Evolutionary conservation across 2,329 filamentous ascomycete genomes (phyloP).

Genomic region (Penicillium brevicompactum): DNA sequence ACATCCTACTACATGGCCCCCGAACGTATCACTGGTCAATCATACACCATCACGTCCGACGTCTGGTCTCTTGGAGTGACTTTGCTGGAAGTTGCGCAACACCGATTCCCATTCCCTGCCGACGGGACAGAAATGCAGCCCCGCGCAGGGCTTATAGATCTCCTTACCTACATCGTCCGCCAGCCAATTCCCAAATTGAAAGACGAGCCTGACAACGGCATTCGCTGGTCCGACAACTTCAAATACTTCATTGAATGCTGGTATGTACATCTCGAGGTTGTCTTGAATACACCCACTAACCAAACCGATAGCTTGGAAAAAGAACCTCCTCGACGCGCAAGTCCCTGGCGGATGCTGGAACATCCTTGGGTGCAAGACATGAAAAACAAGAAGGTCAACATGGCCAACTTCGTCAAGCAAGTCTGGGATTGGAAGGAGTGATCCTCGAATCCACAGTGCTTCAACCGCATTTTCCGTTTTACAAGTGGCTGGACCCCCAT

Average conservation of each 20-base stretch:
- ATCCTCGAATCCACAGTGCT: neutral
- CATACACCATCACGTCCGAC: slow-evolving; percentile 97
- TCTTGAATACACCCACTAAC: slow-evolving; percentile 14
- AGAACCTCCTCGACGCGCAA: slow-evolving; percentile 80
- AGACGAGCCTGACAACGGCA: slow-evolving; percentile 85
- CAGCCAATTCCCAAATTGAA: slow-evolving; percentile 95
- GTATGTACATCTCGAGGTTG: slow-evolving; percentile 52
- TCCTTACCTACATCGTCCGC: slow-evolving; percentile 95
- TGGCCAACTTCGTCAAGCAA: slow-evolving; percentile 88
- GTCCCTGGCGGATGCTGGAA: slow-evolving; percentile 97
- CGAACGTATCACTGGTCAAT: slow-evolving; percentile 95
- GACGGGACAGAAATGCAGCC: slow-evolving; percentile 96
- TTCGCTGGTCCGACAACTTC: slow-evolving; percentile 95
- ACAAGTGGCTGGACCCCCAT: slow-evolving; percentile 29
- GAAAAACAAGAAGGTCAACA: slow-evolving; percentile 94
- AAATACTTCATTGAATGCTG: slow-evolving; percentile 99
- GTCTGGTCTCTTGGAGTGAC: slow-evolving; percentile 98
- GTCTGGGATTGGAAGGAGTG: slow-evolving; percentile 95
- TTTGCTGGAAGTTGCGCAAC: slow-evolving; percentile 96
- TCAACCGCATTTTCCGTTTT: slow-evolving; percentile 9
- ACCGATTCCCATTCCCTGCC: slow-evolving; percentile 96
- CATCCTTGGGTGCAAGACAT: slow-evolving; percentile 99
- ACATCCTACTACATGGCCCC: slow-evolving; percentile 99
- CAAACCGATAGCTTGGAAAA: slow-evolving; percentile 76
- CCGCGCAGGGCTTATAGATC: slow-evolving; percentile 86